These are phyloP conservation scores for Ramichloridium luteum DNA, from an alignment of 2,329 filamentous ascomycete species.

Conservation along the genomic window DNA sequence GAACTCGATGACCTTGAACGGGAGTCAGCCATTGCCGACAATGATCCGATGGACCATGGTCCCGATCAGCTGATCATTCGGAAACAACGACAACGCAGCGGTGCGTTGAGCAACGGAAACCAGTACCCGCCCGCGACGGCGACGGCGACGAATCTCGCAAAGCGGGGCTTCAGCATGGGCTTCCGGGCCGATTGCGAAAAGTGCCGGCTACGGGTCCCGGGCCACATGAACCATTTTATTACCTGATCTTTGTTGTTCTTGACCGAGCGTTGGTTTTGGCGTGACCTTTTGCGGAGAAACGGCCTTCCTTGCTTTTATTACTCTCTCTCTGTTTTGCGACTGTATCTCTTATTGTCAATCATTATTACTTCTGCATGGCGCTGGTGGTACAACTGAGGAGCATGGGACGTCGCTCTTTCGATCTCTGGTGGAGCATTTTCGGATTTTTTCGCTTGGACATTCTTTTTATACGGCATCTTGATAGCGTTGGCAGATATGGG, in stretches of 20 bases:
- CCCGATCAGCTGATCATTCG: conserved; percentile 17
- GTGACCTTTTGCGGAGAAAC: too few species aligned
- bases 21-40: conserved; percentile 11
- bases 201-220: conserved; percentile 35
- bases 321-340: too few species aligned
- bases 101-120: conserved; percentile 22
- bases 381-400: too few species aligned
- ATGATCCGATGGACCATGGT: conserved; percentile 14
- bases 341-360: too few species aligned
- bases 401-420: too few species aligned
- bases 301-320: too few species aligned
- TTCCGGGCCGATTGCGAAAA: conserved; percentile 40
- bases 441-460: too few species aligned
- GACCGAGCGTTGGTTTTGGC: neutral
- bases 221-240: conserved; percentile 39
- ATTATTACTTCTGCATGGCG: too few species aligned
- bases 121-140: conserved; percentile 13
- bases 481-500: too few species aligned
- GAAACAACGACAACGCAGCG: conserved; percentile 25
- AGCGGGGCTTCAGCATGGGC: conserved; percentile 34
- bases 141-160: conserved; percentile 5
- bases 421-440: too few species aligned
- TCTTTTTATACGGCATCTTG: too few species aligned
- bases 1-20: too few species aligned
- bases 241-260: conserved; percentile 4